A percentile compares a stretch with the other conserved stretches of the same genome.
Evolutionary conservation across 129 eudicot species (phyloP).

Genomic region (Mikania micrantha): DNA sequence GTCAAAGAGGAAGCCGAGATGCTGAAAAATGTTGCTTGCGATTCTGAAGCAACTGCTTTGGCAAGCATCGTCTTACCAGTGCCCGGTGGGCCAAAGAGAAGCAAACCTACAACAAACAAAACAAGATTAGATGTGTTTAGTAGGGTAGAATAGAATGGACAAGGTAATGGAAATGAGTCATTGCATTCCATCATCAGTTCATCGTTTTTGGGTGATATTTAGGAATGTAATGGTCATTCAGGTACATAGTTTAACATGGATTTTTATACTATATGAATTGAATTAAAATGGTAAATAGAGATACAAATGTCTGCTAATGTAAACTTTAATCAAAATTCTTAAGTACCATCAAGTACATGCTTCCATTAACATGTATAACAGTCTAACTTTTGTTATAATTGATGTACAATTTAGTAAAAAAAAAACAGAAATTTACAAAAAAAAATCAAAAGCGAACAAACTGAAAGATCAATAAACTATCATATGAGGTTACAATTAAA

Average conservation of each 20-base stretch:
- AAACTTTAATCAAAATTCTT: neutral
- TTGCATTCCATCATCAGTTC: neutral
- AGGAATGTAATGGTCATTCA: neutral
- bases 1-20: slow-evolving; percentile 96
- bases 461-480: neutral
- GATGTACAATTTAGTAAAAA: neutral
- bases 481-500: neutral
- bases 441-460: neutral
- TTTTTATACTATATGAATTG: neutral
- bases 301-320: neutral
- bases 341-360: neutral
- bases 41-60: slow-evolving; percentile 98
- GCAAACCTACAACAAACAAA: slow-evolving; percentile 53
- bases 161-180: slow-evolving; percentile 3
- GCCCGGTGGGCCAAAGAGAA: slow-evolving; percentile 99
- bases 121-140: neutral
- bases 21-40: slow-evolving; percentile 89
- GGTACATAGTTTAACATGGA: neutral
- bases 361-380: neutral
- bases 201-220: neutral
- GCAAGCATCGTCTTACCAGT: slow-evolving; percentile 99
- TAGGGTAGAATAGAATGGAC: neutral
- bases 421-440: neutral
- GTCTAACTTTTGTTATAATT: neutral
- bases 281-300: neutral